Base-by-base conservation (phyloP, 2,329 filamentous ascomycete genomes). In the Fusarium sp. region DNA sequence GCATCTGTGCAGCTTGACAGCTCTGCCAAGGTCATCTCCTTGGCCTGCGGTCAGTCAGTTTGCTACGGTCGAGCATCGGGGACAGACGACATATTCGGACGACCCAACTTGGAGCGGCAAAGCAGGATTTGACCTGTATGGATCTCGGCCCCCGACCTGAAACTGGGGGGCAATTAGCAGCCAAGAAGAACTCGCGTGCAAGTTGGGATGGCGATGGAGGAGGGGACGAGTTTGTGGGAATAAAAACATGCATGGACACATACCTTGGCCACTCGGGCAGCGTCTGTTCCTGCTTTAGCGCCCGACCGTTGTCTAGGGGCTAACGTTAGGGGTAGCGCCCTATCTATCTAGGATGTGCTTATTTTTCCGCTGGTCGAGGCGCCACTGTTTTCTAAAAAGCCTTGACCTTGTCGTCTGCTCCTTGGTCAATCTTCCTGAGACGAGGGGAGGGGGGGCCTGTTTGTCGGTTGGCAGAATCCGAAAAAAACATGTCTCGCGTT, bases 261-360 rank as follows among this genome's bases (percentile, higher is more conserved):
- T n/a, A n/a, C n/a, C n/a, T n/a, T n/a, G n/a, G n/a, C 46, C 45
- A 50, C 17, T 54, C 53, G 44, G 23, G 27, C 45, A n/a, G 49
- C 14, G 33, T 46, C 36, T 51, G 61, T 65, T 59, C 62, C 62
- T 66, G 62, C 62, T 51, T 65, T 66, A 65, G 62, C 57, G 62
- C 61, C 46, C 39, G 15, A 14, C 15, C 7, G 23, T 7, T 9
- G 39, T 29, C 39, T 21, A 42, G 31, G n/a, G n/a, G n/a, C n/a
- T n/a, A n/a, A n/a, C n/a, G n/a, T n/a, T n/a, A n/a, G n/a, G 27
- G 49, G 23, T 25, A 25, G 23, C 23, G 23, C 23, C 23, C 23
- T 25, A 3, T 19, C 39, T 52, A 36, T 19, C 39, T 52, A 36
- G 54, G 38, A 14, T 29, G 54, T 54, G n/a, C 52, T 14, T 54